Evolutionary conservation across 2,329 filamentous ascomycete genomes (phyloP), one percentile per base, ranked within the genome.

Genomic region (Botrytis fabae): DNA sequence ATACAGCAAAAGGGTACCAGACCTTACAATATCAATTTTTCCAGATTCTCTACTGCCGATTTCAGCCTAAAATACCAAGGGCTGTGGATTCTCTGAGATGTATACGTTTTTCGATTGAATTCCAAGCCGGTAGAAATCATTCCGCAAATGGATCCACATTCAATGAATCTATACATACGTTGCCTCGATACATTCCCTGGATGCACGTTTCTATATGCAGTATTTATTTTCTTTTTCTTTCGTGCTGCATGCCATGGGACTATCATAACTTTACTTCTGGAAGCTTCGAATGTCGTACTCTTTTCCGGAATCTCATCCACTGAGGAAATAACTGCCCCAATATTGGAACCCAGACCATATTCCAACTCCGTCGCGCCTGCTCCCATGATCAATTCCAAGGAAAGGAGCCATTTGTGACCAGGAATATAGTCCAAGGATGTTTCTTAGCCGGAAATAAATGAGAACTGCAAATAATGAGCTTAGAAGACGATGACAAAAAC

Each of bases 21-120:
- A 12, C 28, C 35, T 44, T 20, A 12, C 16, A 28, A 38, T 10
- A 5, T 22, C 38, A 22, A 28, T 14, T 66, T 40, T 4, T 66
- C 46, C 46, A 40, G 46, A 28, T 54, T 51, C 46, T 28, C 64
- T 68, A 68, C 32, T 68, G 46, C 64, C 64, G 46, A 54, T 28
- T 12, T 40, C 22, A 40, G 46, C 64, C 64, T 38, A 42, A n/a
- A 25, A 40, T 14, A 5, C 9, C 16, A 8, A 4, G 25, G 18
- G 46, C 64, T 40, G 25, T 54, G 32, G 35, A 54, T 54, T 22
- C 22, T 35, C 64, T 10, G 46, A 68, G 64, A 68, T 68, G 46
- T 51, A 40, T 40, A 66, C 8, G 14, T 54, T 66, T 66, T 40
- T 25, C 25, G 18, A 16, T 8, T 42, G 64, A 25, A 68, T 68